phyloP scores from a whole-genome alignment of 768 basidiomycete species.

The Tremella mesenterica region DNA sequence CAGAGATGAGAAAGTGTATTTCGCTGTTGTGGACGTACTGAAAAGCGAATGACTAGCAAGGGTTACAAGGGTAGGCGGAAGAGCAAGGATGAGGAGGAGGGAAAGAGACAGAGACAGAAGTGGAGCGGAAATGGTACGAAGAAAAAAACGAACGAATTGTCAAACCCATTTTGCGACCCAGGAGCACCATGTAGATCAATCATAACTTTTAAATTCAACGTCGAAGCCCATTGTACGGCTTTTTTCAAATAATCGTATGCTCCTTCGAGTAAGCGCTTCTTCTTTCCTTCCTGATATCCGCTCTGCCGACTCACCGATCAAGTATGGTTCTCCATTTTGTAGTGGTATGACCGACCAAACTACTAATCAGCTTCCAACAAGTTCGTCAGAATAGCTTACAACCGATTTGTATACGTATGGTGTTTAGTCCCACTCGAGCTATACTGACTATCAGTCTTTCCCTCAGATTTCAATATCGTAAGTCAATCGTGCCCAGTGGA shows the following conservation, averaged over 20 bases:
- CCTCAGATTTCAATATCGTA: too few relatives aligned
- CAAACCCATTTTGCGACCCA: slow-evolving; percentile 39
- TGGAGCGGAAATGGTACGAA: not conserved
- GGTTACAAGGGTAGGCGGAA: too few relatives aligned
- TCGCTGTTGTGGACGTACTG: not conserved
- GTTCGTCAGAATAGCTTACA: slow-evolving; percentile 18
- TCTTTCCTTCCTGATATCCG: not conserved
- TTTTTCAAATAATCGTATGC: slow-evolving; percentile 36
- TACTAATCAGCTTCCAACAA: slow-evolving; percentile 7
- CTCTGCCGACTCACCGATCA: slow-evolving; percentile 14
- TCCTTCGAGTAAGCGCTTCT: slow-evolving; percentile 13
- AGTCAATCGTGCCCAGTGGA: too few relatives aligned
- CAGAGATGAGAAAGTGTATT: not conserved
- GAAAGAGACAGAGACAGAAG: too few relatives aligned
- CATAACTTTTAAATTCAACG: slow-evolving; percentile 36
- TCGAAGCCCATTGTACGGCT: slow-evolving; percentile 37
- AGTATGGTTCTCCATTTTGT: slow-evolving; percentile 29
- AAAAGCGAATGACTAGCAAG: not conserved
- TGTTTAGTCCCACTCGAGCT: slow-evolving; percentile 34
- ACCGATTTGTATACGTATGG: slow-evolving; percentile 40
- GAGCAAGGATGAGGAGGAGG: too few relatives aligned
- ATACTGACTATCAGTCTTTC: slow-evolving; percentile 11
- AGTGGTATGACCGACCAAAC: slow-evolving; percentile 42
- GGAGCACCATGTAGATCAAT: slow-evolving; percentile 42
- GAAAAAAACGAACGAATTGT: slow-evolving; percentile 28